These are phyloP conservation scores for Breynia disticha DNA, from an alignment of 441 rosid species.

Conservation along the genomic window DNA sequence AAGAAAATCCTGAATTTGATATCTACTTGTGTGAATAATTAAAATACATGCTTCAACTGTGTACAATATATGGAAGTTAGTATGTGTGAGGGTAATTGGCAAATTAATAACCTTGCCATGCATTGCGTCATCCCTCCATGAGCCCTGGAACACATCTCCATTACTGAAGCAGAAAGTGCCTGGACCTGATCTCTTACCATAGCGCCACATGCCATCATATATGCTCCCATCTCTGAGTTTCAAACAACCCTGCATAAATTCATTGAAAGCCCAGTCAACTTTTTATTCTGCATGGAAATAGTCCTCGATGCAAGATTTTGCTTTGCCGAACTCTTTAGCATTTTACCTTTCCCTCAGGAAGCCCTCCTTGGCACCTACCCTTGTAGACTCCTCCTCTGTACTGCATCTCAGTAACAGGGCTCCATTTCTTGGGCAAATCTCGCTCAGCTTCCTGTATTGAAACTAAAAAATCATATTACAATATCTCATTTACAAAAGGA, in stretches of 20 bases:
- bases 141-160: conserved; percentile 96
- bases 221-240: conserved; percentile 75
- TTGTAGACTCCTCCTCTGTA: conserved; percentile 83
- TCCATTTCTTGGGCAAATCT: conserved; percentile 79
- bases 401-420: conserved; percentile 68
- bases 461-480: conserved; percentile 11
- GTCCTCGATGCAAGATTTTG: conserved; percentile 12
- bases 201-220: conserved; percentile 91
- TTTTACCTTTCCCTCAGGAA: conserved; percentile 95
- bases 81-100: too few relatives aligned
- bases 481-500: conserved; percentile 4
- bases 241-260: conserved; percentile 56
- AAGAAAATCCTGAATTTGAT: too few relatives aligned
- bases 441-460: conserved; percentile 72
- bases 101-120: conserved; percentile 73
- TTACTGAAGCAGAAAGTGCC: conserved; percentile 86
- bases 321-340: not conserved
- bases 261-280: conserved; percentile 9
- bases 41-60: too few relatives aligned
- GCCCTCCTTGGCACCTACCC: conserved; percentile 95
- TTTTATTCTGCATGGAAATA: conserved; percentile 13
- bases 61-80: too few relatives aligned
- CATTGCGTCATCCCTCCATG: conserved; percentile 92
- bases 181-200: conserved; percentile 81
- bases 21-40: too few relatives aligned